Base-by-base conservation (phyloP, 345 rosid species). In the Psidium guajava region DNA sequence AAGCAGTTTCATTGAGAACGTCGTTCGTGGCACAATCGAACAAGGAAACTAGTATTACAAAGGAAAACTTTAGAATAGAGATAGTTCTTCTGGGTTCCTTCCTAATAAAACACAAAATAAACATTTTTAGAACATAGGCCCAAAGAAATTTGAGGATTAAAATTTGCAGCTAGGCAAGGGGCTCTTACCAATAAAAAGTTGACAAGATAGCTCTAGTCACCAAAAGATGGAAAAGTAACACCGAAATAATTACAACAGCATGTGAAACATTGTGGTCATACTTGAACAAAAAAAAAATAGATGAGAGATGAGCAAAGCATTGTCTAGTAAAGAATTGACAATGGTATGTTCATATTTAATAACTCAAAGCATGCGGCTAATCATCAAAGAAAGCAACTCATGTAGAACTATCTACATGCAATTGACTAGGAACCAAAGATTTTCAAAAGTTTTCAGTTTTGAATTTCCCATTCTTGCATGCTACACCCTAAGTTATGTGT, bases 261-360 rank as follows among this genome's bases (percentile, higher is more conserved):
- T 97, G 99, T 73, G 91, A 77, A 91, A 36, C 88, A 89, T 98
- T 95, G 81, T 95, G 96, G 89, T 95, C 99, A 91, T 96, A 97
- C 95, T 98, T 96, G 95, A 82, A 90, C 53, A 51, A 51, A 51
- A 10, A 51, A 11, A 51, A 44, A 44, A 6, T 6, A 44, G 8
- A 51, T 44, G 47, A 51, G 12, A 13, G 53, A 51, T 51, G 53
- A 51, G 53, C 3, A 15, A 51, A 51, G 15, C 53, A 11, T 15
- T 51, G 15, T 51, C 53, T 51, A 51, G 14, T 11, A 50, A 51
- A n/a, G 81, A 74, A 40, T 11, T 28, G 81, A 7, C 10, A 47
- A 32, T 74, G 36, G 20, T 16, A 14, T 18, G 81, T 40, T 24
- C 20, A 32, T 28, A 28, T 8, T 6, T 28, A 74, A 47, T 32